Conservation (phyloP, 2,329 filamentous ascomycete species). For the Alternaria metachromatica region DNA sequence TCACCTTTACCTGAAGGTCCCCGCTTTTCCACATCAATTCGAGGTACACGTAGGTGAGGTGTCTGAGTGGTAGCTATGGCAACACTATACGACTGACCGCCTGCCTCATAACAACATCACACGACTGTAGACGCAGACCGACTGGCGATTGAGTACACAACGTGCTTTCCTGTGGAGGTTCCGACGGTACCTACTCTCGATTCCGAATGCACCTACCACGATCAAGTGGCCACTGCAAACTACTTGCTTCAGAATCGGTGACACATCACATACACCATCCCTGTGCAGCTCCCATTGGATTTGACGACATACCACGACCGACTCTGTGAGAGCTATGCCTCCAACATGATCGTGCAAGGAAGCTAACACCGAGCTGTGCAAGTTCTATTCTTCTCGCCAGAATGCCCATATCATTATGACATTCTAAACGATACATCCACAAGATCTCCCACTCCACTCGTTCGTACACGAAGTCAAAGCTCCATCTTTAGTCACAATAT, state of each 20-base stretch:
- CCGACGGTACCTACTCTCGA: neutral
- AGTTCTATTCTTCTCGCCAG: neutral
- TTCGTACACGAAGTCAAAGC: neutral
- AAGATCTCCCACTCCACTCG: neutral
- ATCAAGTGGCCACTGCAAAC: neutral
- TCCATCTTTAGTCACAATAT: no score
- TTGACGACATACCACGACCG: neutral
- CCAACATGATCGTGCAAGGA: neutral
- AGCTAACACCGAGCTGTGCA: neutral
- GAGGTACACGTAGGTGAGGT: neutral
- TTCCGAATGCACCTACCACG: neutral
- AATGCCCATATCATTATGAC: neutral
- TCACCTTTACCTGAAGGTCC: conserved; percentile 5
- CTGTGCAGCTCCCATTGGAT: neutral
- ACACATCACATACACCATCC: neutral
- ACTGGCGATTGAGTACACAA: neutral
- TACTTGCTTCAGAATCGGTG: neutral
- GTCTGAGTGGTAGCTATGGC: neutral
- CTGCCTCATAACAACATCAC: neutral
- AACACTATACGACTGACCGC: neutral
- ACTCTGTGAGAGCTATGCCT: neutral
- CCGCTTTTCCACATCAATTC: neutral
- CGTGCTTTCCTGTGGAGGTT: neutral
- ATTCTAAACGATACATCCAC: neutral
- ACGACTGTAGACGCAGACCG: neutral